phyloP scores from a whole-genome alignment of 768 basidiomycete species.

The Antrodiella citrinella region DNA sequence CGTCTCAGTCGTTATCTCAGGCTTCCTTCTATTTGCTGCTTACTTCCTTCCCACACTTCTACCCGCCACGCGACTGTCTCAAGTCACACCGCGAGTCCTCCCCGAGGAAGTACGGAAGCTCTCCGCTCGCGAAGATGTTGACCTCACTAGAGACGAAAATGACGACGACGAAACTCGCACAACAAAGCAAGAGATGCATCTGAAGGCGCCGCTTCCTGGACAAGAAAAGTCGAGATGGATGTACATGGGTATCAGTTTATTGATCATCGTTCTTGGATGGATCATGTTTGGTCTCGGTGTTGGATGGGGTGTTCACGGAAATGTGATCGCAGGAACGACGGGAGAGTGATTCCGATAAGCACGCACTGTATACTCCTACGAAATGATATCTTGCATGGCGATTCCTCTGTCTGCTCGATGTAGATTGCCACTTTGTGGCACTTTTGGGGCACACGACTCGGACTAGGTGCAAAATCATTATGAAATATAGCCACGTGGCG shows the following conservation, averaged over 20 bases:
- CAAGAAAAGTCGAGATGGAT: conserved; percentile 13
- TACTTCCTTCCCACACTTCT: conserved; percentile 22
- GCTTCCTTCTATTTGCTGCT: conserved; percentile 23
- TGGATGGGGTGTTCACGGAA: conserved; percentile 35
- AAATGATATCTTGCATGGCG: background rate
- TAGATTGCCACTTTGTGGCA: background rate
- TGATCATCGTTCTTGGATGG: conserved; percentile 30
- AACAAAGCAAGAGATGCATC: conserved; percentile 20
- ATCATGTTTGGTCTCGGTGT: conserved; percentile 35
- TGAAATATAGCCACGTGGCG: background rate
- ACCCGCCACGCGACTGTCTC: conserved; percentile 31
- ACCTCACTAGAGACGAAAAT: conserved; percentile 8
- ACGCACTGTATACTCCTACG: background rate
- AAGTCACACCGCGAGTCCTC: conserved; percentile 25
- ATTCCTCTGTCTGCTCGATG: background rate
- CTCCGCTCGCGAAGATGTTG: conserved; percentile 10
- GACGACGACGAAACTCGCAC: conserved; percentile 15
- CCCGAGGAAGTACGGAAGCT: conserved; percentile 25
- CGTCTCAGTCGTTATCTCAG: conserved; percentile 27
- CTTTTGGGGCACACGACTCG: background rate
- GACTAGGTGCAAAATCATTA: background rate
- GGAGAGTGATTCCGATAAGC: conserved; percentile 17
- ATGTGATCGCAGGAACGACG: conserved; percentile 21
- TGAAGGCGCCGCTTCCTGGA: conserved; percentile 24
- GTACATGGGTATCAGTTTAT: conserved; percentile 16